These are phyloP conservation scores for Fraxinus americana DNA, from an alignment of 257 asterid species.

Conservation along the genomic window DNA sequence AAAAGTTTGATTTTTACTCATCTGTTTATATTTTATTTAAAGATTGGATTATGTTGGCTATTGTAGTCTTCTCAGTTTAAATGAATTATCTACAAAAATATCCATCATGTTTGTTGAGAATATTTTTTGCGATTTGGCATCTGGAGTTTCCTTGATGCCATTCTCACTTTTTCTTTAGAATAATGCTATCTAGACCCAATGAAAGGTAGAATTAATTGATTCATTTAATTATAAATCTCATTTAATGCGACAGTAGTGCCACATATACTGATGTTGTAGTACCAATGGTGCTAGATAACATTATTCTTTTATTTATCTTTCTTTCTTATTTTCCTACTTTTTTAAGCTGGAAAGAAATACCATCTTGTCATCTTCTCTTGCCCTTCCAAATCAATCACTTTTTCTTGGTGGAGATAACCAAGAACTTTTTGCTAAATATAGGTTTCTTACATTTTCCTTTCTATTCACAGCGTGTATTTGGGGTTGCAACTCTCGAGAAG, in stretches of 20 bases:
- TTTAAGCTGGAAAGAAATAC: not conserved
- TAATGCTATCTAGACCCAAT: too few relatives aligned
- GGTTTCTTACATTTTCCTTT: not conserved
- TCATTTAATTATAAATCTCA: too few relatives aligned
- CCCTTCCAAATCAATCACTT: not conserved
- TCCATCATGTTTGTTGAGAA: too few relatives aligned
- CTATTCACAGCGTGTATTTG: constrained; percentile 7
- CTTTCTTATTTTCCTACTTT: not conserved
- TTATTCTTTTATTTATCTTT: too few relatives aligned
- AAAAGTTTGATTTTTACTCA: not conserved
- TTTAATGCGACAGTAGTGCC: too few relatives aligned
- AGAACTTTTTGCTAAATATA: not conserved
- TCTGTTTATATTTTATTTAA: not conserved
- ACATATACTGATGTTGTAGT: too few relatives aligned
- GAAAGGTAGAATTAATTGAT: too few relatives aligned
- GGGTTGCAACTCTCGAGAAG: constrained; percentile 8
- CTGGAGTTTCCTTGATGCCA: not conserved
- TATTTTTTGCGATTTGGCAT: too few relatives aligned
- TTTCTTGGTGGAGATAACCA: not conserved
- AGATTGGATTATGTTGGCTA: too few relatives aligned
- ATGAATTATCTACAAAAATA: too few relatives aligned
- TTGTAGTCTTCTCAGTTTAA: too few relatives aligned
- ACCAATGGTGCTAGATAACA: too few relatives aligned
- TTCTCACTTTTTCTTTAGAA: not conserved
- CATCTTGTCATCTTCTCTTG: not conserved